Evolutionary conservation across 116 monocot genomes (phyloP).

Genomic region (Posidonia oceanica): DNA sequence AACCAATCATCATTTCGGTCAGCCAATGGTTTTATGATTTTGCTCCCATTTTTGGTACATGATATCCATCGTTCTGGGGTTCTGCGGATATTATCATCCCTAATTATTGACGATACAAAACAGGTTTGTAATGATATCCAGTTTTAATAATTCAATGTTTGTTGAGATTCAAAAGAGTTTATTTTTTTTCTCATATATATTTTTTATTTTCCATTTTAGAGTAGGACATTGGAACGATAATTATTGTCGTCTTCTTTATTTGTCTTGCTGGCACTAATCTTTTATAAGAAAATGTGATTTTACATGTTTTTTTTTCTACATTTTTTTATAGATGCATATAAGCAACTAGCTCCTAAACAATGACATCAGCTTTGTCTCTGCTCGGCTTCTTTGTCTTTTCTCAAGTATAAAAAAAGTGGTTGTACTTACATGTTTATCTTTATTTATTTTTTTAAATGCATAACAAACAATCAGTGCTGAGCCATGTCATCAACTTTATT

Average conservation of each 20-base stretch:
- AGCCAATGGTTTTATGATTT: conserved; percentile 54
- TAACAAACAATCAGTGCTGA: too few species aligned
- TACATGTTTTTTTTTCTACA: neutral
- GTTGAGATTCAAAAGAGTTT: neutral
- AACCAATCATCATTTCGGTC: conserved; percentile 86
- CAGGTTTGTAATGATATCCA: conserved; percentile 47
- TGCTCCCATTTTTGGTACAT: conserved; percentile 80
- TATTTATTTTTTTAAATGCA: too few species aligned
- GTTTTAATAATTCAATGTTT: neutral
- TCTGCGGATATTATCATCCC: conserved; percentile 65
- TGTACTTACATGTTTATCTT: too few species aligned
- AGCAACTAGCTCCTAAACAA: neutral
- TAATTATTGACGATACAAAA: conserved; percentile 81
- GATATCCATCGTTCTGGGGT: conserved; percentile 81
- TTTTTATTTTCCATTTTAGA: too few species aligned
- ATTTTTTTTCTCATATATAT: neutral
- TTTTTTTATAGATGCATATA: neutral
- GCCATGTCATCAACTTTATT: neutral
- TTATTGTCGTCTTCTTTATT: neutral
- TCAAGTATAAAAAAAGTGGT: too few species aligned
- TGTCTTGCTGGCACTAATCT: neutral
- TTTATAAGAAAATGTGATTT: neutral
- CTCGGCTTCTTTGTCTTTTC: too few species aligned
- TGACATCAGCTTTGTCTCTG: too few species aligned
- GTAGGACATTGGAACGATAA: too few species aligned